Evolutionary conservation across 306 rosid species (phyloP).

Genomic region (Prinsepia uniflora): DNA sequence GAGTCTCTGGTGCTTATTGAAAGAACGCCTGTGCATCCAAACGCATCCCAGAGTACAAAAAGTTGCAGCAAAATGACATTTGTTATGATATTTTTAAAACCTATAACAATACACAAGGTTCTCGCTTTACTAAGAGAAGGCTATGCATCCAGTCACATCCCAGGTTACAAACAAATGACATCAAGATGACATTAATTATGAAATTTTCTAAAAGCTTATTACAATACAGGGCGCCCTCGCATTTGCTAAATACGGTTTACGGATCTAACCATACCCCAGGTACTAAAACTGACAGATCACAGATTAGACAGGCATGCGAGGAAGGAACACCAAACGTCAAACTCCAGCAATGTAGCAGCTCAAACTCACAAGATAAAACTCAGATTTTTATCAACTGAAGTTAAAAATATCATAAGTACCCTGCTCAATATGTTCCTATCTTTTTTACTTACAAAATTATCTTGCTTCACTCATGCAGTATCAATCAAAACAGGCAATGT

Average conservation of each 20-base stretch:
- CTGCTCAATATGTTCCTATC: neutral
- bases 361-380: too few species aligned
- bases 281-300: neutral
- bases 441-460: neutral
- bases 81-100: too few species aligned
- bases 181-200: too few species aligned
- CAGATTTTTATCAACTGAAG: neutral
- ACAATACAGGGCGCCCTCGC: too few species aligned
- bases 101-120: neutral
- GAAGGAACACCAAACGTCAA: neutral
- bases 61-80: neutral
- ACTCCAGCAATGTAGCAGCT: neutral
- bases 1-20: too few species aligned
- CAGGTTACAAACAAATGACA: neutral
- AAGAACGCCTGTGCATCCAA: too few species aligned
- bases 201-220: too few species aligned
- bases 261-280: too few species aligned
- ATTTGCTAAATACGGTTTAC: too few species aligned
- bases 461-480: neutral
- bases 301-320: neutral
- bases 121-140: neutral
- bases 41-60: too few species aligned
- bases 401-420: neutral
- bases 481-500: neutral
- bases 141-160: neutral